phyloP scores from a whole-genome alignment of 1,284 basidiomycete genomes.

The Rhodotorula mucilaginosa region DNA sequence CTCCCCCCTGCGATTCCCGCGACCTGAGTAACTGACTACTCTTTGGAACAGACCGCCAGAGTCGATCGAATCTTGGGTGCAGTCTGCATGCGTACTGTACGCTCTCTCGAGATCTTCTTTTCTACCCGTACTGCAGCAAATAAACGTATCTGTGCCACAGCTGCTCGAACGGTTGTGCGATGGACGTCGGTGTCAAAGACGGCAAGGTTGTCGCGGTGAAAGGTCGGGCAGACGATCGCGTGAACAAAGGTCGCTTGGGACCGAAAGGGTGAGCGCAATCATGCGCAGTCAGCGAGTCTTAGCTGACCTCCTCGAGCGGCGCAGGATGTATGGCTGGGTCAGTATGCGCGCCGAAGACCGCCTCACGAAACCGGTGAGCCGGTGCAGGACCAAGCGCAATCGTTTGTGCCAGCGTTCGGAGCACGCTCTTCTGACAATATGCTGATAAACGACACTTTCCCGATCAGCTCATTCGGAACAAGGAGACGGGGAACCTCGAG shows the following conservation, averaged over 20 bases:
- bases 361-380: slow-evolving; percentile 11
- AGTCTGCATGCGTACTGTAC: slow-evolving; percentile 12
- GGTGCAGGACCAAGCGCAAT: no score
- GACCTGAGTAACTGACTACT: neutral
- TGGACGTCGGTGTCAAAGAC: slow-evolving; percentile 17
- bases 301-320: neutral
- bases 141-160: neutral
- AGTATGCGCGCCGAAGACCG: slow-evolving; percentile 12
- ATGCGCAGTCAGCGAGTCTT: neutral
- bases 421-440: neutral
- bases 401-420: no score
- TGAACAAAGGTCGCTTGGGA: slow-evolving; percentile 19
- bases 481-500: slow-evolving; percentile 15
- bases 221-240: slow-evolving; percentile 6
- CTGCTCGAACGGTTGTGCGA: slow-evolving; percentile 17
- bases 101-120: neutral
- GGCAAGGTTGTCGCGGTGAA: slow-evolving; percentile 11
- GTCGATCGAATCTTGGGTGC: slow-evolving; percentile 10
- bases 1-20: no score
- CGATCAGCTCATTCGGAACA: slow-evolving; percentile 2
- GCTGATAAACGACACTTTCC: neutral
- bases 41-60: slow-evolving; percentile 5
- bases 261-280: slow-evolving; percentile 8
- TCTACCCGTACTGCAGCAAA: no score
- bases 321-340: slow-evolving; percentile 18